Evolutionary conservation across 257 asterid genomes (phyloP), one percentile per base, ranked within the genome.

Genomic region (Ehretia macrophylla): DNA sequence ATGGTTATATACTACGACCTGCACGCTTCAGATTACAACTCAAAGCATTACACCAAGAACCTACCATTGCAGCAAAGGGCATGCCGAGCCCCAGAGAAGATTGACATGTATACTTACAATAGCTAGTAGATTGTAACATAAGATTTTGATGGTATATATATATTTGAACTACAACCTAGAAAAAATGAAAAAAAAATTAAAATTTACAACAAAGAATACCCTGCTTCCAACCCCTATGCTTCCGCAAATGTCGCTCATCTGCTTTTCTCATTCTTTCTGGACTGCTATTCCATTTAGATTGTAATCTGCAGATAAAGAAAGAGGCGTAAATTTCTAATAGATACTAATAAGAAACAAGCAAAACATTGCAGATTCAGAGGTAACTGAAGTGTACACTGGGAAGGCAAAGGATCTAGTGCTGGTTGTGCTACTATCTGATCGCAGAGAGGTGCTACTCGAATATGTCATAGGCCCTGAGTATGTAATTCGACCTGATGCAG

Each of bases 351-450:
- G 13, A 16, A 37, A 20, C 45, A 37, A 12, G 4, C 0, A 37
- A 50, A 37, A 20, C 8, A 51, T 53, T 18, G 60, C 46, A 14
- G 18, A 42, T 18, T 8, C 5, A 46, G 10, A 16, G 17, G 69
- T 6, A 38, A 38, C 32, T 1, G 32, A 32, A 42, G 35, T 32
- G 65, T 87, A 93, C 99, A 89, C 63, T 62, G 99, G 99, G 73
- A 93, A 93, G 17, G 96, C 97, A 52, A 89, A 93, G 48, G 99
- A 93, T 46, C 90, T 77, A 14, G 80, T 65, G 27, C 97, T 93
- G 51, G 97, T 77, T 13, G 99, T 69, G 72, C 99, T 93, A 78
- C 90, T 84, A 55, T 93, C 99, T 0, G 99, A 93, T 51, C 97
- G 87, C 71, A 78, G 79, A 59, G 99, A 93, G 40, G 75, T 48